phyloP scores from a whole-genome alignment of 2,329 filamentous ascomycete genomes.

The Alternaria conjuncta region DNA sequence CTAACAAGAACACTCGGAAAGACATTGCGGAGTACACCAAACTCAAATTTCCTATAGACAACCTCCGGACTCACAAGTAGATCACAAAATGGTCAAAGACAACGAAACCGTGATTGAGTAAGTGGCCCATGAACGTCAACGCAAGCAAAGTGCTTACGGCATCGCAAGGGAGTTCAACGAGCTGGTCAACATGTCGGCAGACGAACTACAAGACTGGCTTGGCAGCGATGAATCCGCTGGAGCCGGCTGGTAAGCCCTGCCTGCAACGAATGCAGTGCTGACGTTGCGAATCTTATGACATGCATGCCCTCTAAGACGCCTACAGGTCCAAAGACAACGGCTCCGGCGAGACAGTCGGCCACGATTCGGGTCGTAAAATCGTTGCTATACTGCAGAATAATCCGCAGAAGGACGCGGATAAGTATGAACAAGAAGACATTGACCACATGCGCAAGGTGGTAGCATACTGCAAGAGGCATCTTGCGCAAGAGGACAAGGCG shows the following conservation, averaged over 20 bases:
- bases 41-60: background rate
- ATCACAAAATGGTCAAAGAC: slow-evolving; percentile 58
- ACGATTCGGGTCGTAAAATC: slow-evolving; percentile 68
- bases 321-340: slow-evolving; percentile 54
- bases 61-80: background rate
- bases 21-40: background rate
- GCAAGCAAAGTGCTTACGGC: background rate
- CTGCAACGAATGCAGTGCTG: background rate
- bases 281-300: background rate
- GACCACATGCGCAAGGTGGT: slow-evolving; percentile 69
- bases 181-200: slow-evolving; percentile 69
- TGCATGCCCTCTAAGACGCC: background rate
- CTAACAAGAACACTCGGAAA: background rate
- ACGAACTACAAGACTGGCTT: slow-evolving; percentile 68
- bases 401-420: slow-evolving; percentile 61
- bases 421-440: slow-evolving; percentile 64
- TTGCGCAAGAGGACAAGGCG: slow-evolving; percentile 66
- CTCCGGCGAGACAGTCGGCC: slow-evolving; percentile 67
- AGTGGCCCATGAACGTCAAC: slow-evolving; percentile 4
- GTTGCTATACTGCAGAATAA: slow-evolving; percentile 69
- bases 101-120: slow-evolving; percentile 59
- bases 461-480: slow-evolving; percentile 69
- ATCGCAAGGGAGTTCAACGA: slow-evolving; percentile 66
- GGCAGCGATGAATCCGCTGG: slow-evolving; percentile 63
- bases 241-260: slow-evolving; percentile 60